A percentile compares a stretch with the other conserved stretches of the same genome.
These are phyloP conservation scores for Wickerhamiella bombiphila DNA, from an alignment of 805 yeast genomes.

Conservation along the genomic window DNA sequence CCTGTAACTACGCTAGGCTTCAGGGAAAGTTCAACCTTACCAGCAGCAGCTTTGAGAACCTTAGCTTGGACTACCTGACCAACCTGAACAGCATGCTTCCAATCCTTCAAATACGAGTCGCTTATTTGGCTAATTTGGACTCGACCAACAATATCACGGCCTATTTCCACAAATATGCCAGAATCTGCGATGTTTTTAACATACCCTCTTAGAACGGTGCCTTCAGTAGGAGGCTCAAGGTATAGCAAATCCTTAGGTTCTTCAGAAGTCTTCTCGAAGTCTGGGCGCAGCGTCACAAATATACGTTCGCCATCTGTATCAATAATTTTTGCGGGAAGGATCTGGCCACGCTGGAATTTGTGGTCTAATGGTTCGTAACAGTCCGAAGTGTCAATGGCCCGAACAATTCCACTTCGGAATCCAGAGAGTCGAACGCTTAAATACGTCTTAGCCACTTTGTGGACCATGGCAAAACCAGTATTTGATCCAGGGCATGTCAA, in stretches of 20 bases:
- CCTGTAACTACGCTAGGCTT: conserved; percentile 73
- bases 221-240: conserved; percentile 21
- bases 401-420: conserved; percentile 46
- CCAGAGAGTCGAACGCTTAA: conserved; percentile 59
- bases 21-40: conserved; percentile 52
- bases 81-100: conserved; percentile 63
- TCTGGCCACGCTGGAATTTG: conserved; percentile 31
- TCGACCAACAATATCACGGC: conserved; percentile 57
- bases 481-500: conserved; percentile 30
- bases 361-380: conserved; percentile 35
- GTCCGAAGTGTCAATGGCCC: conserved; percentile 62
- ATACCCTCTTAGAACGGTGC: conserved; percentile 69
- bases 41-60: conserved; percentile 46
- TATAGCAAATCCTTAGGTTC: conserved; percentile 26
- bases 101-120: conserved; percentile 67
- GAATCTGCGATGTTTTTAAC: conserved; percentile 66
- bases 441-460: conserved; percentile 42
- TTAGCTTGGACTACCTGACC: conserved; percentile 67
- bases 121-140: conserved; percentile 71
- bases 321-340: conserved; percentile 32
- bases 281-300: conserved; percentile 4
- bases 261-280: not conserved
- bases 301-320: conserved; percentile 6
- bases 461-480: conserved; percentile 45
- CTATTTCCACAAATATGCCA: conserved; percentile 56